Conservation (phyloP, 306 rosid genomes). For the Trichosanthes cucumerina region DNA sequence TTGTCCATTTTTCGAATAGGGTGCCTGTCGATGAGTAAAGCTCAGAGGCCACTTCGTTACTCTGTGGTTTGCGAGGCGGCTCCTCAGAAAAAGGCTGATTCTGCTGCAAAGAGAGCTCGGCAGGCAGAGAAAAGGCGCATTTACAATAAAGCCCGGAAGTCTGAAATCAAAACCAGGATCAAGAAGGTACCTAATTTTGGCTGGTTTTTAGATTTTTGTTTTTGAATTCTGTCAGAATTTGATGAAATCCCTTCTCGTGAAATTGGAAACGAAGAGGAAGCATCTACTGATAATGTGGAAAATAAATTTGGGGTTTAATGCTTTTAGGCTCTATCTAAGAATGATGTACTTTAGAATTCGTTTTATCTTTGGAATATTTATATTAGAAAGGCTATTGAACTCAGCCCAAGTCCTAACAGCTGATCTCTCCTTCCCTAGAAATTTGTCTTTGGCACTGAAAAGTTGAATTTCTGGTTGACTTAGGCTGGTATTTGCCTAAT, state of each 20-base stretch:
- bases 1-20: conserved; percentile 31
- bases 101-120: conserved; percentile 76
- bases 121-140: conserved; percentile 79
- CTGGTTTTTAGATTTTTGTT: not conserved
- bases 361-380: not conserved
- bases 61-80: conserved; percentile 60
- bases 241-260: not conserved
- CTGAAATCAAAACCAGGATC: conserved; percentile 72
- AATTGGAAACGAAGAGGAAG: not conserved
- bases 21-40: conserved; percentile 26
- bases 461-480: not conserved
- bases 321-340: not conserved
- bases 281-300: not conserved
- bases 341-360: not conserved
- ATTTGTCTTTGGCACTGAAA: not conserved
- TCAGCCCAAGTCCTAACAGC: not conserved
- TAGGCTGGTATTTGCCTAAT: not conserved
- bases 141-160: conserved; percentile 70
- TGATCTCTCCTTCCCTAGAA: not conserved
- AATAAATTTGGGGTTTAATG: not conserved
- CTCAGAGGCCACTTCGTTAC: conserved; percentile 28
- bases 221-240: not conserved
- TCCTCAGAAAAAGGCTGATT: conserved; percentile 54
- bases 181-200: conserved; percentile 50
- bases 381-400: not conserved